Conservation (phyloP, 2,329 filamentous ascomycete genomes). For the Phialocephala sp. region DNA sequence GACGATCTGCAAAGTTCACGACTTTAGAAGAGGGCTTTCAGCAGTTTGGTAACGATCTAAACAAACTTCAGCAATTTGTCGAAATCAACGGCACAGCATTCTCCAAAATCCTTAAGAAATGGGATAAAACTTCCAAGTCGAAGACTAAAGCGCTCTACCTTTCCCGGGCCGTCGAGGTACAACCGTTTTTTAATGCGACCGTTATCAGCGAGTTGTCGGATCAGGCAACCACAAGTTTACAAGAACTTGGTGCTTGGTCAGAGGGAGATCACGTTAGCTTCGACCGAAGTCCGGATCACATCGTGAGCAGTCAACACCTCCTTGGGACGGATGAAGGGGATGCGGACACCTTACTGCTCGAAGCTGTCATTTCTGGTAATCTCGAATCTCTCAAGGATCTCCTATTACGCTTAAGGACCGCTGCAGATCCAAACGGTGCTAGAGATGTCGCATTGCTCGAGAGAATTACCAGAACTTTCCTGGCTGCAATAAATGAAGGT, state of each 20-base stretch:
- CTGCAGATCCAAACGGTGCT: constrained; percentile 61
- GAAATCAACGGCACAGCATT: constrained; percentile 98
- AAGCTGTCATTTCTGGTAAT: constrained; percentile 85
- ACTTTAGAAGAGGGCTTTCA: constrained; percentile 96
- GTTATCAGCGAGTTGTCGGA: constrained; percentile 97
- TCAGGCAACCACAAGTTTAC: constrained; percentile 92
- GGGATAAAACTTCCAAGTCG: constrained; percentile 99
- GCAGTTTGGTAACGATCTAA: constrained; percentile 94
- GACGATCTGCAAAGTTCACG: constrained; percentile 90
- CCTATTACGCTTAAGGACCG: constrained; percentile 70
- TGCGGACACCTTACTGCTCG: constrained; percentile 84
- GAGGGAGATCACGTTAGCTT: constrained; percentile 94
- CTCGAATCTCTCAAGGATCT: constrained; percentile 79
- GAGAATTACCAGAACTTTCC: constrained; percentile 85
- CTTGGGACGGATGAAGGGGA: constrained; percentile 85
- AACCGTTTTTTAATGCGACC: constrained; percentile 96
- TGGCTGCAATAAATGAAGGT: constrained; percentile 87
- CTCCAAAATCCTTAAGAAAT: constrained; percentile 99
- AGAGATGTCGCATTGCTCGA: constrained; percentile 66
- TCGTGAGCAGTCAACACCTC: constrained; percentile 69
- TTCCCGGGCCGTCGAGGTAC: constrained; percentile 93
- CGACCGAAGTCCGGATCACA: constrained; percentile 63
- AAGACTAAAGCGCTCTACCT: constrained; percentile 98
- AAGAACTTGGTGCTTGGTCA: constrained; percentile 95
- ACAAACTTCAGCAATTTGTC: constrained; percentile 98